These are phyloP conservation scores for Mycogone perniciosa DNA, from an alignment of 2,329 filamentous ascomycete genomes.

Conservation along the genomic window DNA sequence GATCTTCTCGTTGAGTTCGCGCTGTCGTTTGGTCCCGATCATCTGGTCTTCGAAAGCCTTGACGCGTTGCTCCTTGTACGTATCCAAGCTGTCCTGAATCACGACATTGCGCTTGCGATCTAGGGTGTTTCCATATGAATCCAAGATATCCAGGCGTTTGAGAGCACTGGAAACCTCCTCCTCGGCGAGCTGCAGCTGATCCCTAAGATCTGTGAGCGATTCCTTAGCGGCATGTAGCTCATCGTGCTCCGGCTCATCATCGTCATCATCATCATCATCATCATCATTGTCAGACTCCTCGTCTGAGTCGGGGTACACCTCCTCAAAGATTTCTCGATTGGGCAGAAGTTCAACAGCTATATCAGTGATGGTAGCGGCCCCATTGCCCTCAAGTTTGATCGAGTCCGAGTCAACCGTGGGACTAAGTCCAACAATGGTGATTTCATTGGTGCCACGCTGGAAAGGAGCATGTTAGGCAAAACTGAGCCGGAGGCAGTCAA, in stretches of 20 bases:
- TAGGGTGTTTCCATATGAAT: slow-evolving; percentile 33
- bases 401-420: slow-evolving; percentile 52
- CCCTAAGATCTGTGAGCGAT: slow-evolving; percentile 23
- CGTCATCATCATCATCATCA: slow-evolving; percentile 18
- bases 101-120: slow-evolving; percentile 27
- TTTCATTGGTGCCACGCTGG: slow-evolving; percentile 45
- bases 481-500: neutral
- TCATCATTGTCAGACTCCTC: slow-evolving; percentile 19
- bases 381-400: slow-evolving; percentile 54
- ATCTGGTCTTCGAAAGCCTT: slow-evolving; percentile 37
- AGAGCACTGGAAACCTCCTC: slow-evolving; percentile 20
- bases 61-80: slow-evolving; percentile 37
- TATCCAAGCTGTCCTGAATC: slow-evolving; percentile 33
- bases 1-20: slow-evolving; percentile 29
- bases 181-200: slow-evolving; percentile 15
- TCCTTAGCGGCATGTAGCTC: slow-evolving; percentile 21
- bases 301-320: slow-evolving; percentile 38
- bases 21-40: slow-evolving; percentile 24
- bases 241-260: slow-evolving; percentile 15
- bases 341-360: slow-evolving; percentile 52
- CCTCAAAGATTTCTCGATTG: slow-evolving; percentile 46
- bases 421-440: slow-evolving; percentile 50
- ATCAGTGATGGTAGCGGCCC: slow-evolving; percentile 51
- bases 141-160: slow-evolving; percentile 35
- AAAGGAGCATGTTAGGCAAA: neutral